A percentile compares a stretch with the other conserved stretches of the same genome.
phyloP scores from a whole-genome alignment of 129 eudicot genomes.

The Apium graveolens region DNA sequence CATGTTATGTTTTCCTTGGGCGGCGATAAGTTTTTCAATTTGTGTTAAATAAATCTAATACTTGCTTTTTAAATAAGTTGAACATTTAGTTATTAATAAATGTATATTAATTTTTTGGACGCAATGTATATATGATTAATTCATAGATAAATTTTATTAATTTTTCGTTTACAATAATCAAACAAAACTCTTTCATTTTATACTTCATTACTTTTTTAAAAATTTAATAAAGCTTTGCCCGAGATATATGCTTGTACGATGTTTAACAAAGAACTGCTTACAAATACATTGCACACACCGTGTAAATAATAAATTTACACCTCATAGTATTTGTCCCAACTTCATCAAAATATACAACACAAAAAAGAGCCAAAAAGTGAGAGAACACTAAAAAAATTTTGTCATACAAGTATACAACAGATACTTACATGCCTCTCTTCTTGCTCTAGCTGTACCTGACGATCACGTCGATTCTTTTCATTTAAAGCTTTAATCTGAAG shows the following conservation, averaged over 20 bases:
- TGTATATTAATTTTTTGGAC: background rate
- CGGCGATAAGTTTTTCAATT: background rate
- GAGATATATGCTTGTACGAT: background rate
- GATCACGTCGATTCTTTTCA: conserved; percentile 83
- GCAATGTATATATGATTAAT: background rate
- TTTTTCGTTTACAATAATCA: no score
- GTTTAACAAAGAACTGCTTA: background rate
- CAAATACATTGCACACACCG: background rate
- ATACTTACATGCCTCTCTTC: conserved; percentile 81
- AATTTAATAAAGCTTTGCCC: background rate
- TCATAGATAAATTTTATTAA: background rate
- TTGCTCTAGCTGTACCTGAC: conserved; percentile 69
- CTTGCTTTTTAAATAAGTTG: no score
- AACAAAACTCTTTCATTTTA: background rate
- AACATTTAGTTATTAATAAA: background rate
- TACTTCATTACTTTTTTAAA: background rate
- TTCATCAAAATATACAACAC: background rate
- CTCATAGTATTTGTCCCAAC: background rate
- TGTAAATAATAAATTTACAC: background rate
- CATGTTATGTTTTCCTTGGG: background rate
- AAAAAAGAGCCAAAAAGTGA: background rate
- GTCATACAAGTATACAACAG: conserved; percentile 5
- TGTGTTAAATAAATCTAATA: background rate
- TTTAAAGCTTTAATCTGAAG: conserved; percentile 73
- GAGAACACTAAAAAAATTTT: background rate